Percentiles rank a stretch among this genome's conserved stretches.
Conservation (phyloP, 768 basidiomycete species). For the Pleurotus cornucopiae region DNA sequence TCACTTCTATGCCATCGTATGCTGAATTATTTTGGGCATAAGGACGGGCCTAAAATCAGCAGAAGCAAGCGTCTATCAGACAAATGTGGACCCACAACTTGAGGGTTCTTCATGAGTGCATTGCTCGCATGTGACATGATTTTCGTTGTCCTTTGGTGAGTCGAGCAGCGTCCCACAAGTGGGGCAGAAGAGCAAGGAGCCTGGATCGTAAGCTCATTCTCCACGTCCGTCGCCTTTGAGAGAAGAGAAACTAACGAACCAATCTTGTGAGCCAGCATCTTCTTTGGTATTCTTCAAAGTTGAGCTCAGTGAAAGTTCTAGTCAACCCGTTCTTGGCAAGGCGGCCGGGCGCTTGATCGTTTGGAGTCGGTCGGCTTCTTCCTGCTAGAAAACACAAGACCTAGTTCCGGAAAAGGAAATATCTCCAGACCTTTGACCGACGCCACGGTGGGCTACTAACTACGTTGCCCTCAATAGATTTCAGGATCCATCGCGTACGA, state of each 20-base stretch:
- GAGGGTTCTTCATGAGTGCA: slow-evolving; percentile 86
- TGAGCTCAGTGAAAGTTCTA: not conserved
- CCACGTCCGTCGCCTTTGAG: not conserved
- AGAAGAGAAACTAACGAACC: slow-evolving; percentile 25
- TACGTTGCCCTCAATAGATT: too few species aligned
- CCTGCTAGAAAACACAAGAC: not conserved
- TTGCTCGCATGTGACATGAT: slow-evolving; percentile 80
- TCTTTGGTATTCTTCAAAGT: not conserved
- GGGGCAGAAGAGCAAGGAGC: slow-evolving; percentile 93
- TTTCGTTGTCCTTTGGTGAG: slow-evolving; percentile 71
- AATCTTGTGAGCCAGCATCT: slow-evolving; percentile 40
- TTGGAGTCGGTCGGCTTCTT: not conserved
- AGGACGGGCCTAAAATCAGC: not conserved
- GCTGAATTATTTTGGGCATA: slow-evolving; percentile 41
- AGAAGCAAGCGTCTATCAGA: not conserved
- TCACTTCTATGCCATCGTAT: slow-evolving; percentile 88
- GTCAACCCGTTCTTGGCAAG: slow-evolving; percentile 2
- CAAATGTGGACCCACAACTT: slow-evolving; percentile 57
- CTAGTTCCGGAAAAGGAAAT: slow-evolving; percentile 1
- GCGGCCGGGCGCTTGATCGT: not conserved
- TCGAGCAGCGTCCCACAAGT: slow-evolving; percentile 87
- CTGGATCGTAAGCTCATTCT: slow-evolving; percentile 29
- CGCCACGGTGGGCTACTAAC: not conserved
- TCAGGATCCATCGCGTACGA: too few species aligned
- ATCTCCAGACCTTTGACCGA: not conserved